These are phyloP conservation scores for Jacaranda copaia DNA, from an alignment of 257 asterid species.

Conservation along the genomic window DNA sequence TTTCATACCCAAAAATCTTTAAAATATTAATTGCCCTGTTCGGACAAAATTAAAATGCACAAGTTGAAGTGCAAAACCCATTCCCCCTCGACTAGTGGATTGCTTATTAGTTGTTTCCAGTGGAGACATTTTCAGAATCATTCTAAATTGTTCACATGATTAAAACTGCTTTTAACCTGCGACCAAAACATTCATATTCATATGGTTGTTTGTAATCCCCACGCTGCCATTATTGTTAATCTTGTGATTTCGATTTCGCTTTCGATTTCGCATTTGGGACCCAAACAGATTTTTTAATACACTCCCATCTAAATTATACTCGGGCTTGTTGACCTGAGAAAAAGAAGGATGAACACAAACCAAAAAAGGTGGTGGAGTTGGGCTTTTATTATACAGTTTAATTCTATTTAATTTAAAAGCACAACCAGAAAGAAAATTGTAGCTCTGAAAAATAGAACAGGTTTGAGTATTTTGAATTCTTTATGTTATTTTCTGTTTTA, in stretches of 20 bases:
- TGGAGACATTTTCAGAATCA: conserved; percentile 4
- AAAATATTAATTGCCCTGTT: background rate
- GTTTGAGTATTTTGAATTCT: too few relatives aligned
- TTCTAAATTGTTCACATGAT: background rate
- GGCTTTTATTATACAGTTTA: background rate
- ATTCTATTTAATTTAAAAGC: too few relatives aligned
- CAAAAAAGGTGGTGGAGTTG: background rate
- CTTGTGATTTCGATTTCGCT: background rate
- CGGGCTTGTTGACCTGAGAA: background rate
- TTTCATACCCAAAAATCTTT: background rate
- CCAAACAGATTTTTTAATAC: conserved; percentile 11
- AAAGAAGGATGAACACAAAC: background rate
- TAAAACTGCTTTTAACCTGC: background rate
- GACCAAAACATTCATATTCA: too few relatives aligned
- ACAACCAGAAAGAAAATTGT: too few relatives aligned
- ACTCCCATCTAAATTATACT: background rate
- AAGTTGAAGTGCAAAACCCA: background rate
- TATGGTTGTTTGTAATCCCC: background rate
- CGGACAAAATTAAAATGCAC: background rate
- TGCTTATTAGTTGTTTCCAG: background rate
- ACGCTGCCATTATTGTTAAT: conserved; percentile 14
- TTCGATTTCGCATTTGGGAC: conserved; percentile 17
- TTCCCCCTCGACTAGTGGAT: background rate
- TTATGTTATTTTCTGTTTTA: too few relatives aligned
- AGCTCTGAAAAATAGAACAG: too few relatives aligned